Base-by-base conservation (phyloP, 331 rosid species). In the Pyrus hybrid region DNA sequence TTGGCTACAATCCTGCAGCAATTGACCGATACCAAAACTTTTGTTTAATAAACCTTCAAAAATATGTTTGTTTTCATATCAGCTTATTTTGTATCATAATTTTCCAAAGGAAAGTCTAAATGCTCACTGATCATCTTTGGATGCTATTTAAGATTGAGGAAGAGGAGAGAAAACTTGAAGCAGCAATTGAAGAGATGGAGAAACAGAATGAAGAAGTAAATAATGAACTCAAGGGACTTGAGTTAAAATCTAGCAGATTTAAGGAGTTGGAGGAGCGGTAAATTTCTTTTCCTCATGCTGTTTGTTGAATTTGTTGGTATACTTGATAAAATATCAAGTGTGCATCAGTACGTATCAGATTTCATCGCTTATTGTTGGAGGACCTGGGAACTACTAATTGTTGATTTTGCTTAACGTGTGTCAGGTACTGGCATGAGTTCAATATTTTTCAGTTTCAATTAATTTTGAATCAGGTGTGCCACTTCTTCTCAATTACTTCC, bases 381-480 rank as follows among this genome's bases (percentile, higher is more conserved):
- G 23, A 32, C 67, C 28, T 68, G 21, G 10, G 35, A 61, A 32
- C 29, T 47, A 17, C 47, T 43, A 21, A 56, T 75, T 63, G 14
- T 26, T 25, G 32, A 69, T 57, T 72, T 41, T 79, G 77, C 68
- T 47, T 72, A 72, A 82, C 71, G 67, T 82, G 41, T 80, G 37
- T 69, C 91, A 94, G 99, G 91, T 94, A 94, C 74, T 94, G 97
- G 99, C 99, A 92, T 7, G 96, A 90, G 75, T 94, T 87, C 84
- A 94, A 94, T 74, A 92, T 88, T 84, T 94, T 92, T 82, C 99
- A 92, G 81, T 94, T 90, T 86, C 97, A 94, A 76, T 88, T 94
- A 80, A 90, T 86, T 76, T 90, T 89, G n/a, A 89, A 88, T 84
- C 99, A 92, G 99, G 99, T 94, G 77, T 56, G 86, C 71, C 5